phyloP scores from a whole-genome alignment of 1,284 basidiomycete genomes.

The Cryptococcus depauperatus region DNA sequence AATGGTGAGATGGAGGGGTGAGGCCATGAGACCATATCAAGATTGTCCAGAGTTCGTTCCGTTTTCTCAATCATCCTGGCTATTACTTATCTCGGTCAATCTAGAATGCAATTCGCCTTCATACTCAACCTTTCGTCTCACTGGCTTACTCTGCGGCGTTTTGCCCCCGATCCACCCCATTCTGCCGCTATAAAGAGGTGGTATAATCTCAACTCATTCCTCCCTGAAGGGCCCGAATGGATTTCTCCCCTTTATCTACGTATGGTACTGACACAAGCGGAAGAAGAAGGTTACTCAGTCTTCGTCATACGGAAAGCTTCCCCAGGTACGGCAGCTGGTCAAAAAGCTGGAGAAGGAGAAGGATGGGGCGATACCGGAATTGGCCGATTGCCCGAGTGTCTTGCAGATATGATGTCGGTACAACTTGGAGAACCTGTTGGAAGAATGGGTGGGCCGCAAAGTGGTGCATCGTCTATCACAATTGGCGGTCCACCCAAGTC shows the following conservation, averaged over 20 bases:
- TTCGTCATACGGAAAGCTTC: constrained; percentile 57
- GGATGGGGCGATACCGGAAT: constrained; percentile 41
- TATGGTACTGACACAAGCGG: constrained; percentile 79
- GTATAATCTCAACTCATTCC: constrained; percentile 85
- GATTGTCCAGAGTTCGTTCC: constrained; percentile 62
- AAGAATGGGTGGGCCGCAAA: constrained; percentile 13
- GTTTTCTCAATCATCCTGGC: background rate
- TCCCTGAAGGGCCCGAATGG: constrained; percentile 61
- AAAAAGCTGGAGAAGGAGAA: constrained; percentile 23
- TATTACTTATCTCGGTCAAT: background rate
- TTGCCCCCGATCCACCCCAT: constrained; percentile 42
- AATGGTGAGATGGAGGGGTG: constrained; percentile 74
- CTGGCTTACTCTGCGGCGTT: constrained; percentile 81
- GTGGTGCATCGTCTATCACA: constrained; percentile 1
- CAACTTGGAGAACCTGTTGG: constrained; percentile 36
- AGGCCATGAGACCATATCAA: constrained; percentile 69
- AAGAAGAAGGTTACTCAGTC: constrained; percentile 80
- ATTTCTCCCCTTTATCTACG: constrained; percentile 72
- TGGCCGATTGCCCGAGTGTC: constrained; percentile 34
- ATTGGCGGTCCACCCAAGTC: constrained; percentile 6
- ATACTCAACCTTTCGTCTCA: constrained; percentile 79
- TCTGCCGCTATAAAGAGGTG: constrained; percentile 52
- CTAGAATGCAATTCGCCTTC: constrained; percentile 73
- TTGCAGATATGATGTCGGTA: constrained; percentile 37
- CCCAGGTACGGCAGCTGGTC: constrained; percentile 10